Base-by-base conservation (phyloP, 768 basidiomycete genomes). In the Rhizopogon vulgaris region DNA sequence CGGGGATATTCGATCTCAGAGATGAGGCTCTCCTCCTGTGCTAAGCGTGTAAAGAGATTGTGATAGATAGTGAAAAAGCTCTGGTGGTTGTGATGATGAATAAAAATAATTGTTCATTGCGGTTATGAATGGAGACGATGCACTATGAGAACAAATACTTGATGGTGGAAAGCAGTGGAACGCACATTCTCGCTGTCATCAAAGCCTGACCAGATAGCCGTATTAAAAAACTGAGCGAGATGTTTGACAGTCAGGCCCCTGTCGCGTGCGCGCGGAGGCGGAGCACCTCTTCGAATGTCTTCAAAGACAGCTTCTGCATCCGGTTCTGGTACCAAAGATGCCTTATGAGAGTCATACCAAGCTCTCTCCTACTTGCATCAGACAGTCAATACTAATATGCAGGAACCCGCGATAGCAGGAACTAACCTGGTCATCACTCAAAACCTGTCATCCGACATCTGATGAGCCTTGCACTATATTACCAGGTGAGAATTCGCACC, bases 311-410 rank as follows among this genome's bases (percentile, higher is more conserved):
- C 79, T 40, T 87, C 83, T 40, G 88, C 89, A 65, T 94, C 94
- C 38, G 90, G 82, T 60, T 89, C 87, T 3, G 88, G 87, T 15
- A 76, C 73, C 6, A 93, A 76, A 24, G 88, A 87, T 27, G 87
- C 83, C 52, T 85, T 84, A 66, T 98, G 95, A 4, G 84, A 84
- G 69, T 99, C 96, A 68, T 99, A 99, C 90, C 94, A 99, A 40
- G 96, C 94, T 59, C 96, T 78, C 77, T 98, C 95, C 89, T 95
- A 80, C 73, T 79, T 76, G 66, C 60, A 48, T 42, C 38, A 41
- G 4, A 46, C 8, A 46, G 14, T 46, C 14, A 34, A 32, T 12
- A 14, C 34, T 25, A 51, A n/a, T 9, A 5, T 14, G 9, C n/a
- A 22, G 49, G 15, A 30, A 36, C 1, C 32, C 52, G 52, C 48